Base-by-base conservation (phyloP, 2,329 filamentous ascomycete species). In the Ophiocordyceps camponoti-saundersi region DNA sequence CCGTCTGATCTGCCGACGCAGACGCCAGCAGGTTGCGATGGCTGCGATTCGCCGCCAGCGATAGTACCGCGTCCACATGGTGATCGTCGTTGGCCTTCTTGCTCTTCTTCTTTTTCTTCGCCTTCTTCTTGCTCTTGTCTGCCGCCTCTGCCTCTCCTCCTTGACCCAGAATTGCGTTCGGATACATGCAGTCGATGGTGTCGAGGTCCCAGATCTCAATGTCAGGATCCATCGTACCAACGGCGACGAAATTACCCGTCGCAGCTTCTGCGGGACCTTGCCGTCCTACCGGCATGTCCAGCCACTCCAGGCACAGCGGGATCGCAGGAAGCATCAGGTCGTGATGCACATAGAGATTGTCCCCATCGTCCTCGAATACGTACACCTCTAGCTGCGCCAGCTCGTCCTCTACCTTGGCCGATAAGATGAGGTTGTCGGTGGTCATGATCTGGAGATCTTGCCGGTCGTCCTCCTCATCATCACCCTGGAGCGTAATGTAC, bases 201-300 rank as follows among this genome's bases (percentile, higher is more conserved):
- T 98, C 92, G 46, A 98, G 72, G 60, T 98, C 89, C 92, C 92
- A 98, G 47, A 98, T 80, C 69, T 98, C 92, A 55, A 98, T 98
- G 59, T 98, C 92, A 2, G 92, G 90, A 59, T 96, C 90, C 79
- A 96, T 95, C 5, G 92, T 96, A 48, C 89, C 92, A 36, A 98
- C 79, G 6, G 92, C 92, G 21, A 95, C 89, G 55, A 90, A 95
- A 67, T 95, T 98, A 48, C 85, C 92, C 45, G 73, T 75, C 22
- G 77, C 72, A 52, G 84, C 78, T 50, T 77, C 76, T 41, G 76
- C 75, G 6, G 73, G 66, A 43, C 63, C 68, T 12, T 72, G 65
- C 61, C 87, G 86, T 53, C 84, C 82, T 34, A 95, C 87, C n/a
- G 87, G 82, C 48, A 95, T 73, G 61, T 95, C 86, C 42, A 98